These are phyloP conservation scores for Sclerotinia glacialis DNA, from an alignment of 2,329 filamentous ascomycete genomes.

Conservation along the genomic window DNA sequence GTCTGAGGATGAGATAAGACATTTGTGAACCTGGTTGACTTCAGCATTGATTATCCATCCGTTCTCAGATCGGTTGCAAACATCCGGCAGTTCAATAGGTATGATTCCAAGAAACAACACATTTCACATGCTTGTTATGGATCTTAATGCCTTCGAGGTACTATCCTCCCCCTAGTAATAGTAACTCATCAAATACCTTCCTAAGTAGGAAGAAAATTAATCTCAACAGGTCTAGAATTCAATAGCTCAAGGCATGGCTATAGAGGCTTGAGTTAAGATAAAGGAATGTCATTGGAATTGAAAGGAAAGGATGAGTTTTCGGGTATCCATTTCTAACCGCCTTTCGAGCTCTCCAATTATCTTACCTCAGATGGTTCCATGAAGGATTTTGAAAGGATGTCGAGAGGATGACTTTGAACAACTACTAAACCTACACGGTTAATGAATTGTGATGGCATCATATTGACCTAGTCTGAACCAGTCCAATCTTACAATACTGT, in stretches of 20 bases:
- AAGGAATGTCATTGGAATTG: neutral
- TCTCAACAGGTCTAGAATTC: slow-evolving; percentile 1
- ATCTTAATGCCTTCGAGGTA: neutral
- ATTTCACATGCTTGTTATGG: slow-evolving; percentile 7
- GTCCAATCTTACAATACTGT: neutral
- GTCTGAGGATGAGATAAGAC: too few species aligned
- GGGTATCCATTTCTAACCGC: neutral
- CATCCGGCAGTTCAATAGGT: neutral
- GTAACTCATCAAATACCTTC: neutral
- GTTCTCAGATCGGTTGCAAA: neutral
- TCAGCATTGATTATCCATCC: neutral
- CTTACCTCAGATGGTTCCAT: neutral
- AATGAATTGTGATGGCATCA: neutral
- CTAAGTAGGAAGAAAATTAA: neutral
- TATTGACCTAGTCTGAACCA: neutral
- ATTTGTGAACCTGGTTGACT: neutral
- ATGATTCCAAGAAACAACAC: neutral
- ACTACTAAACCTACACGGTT: neutral
- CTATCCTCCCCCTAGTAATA: neutral
- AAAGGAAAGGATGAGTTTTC: neutral
- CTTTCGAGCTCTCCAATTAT: neutral
- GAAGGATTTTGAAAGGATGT: neutral
- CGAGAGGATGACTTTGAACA: neutral
- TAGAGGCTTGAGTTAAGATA: neutral
- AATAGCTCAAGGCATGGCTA: neutral